Evolutionary conservation across 768 basidiomycete species (phyloP).

Genomic region (Collybia mongolica): DNA sequence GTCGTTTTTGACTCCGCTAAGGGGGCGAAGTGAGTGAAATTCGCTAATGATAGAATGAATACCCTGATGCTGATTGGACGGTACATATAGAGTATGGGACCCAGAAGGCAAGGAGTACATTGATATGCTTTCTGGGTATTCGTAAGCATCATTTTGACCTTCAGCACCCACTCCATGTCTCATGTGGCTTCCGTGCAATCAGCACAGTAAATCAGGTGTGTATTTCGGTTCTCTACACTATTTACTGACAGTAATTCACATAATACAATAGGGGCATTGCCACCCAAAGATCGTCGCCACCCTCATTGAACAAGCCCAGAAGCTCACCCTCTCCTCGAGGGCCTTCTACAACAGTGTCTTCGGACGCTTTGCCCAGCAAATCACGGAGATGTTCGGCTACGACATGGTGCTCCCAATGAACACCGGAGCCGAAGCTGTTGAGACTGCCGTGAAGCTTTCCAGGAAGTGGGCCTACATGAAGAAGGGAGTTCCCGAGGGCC

Average conservation of each 20-base stretch:
- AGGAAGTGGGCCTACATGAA: slow-evolving; percentile 95
- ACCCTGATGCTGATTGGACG: slow-evolving; percentile 12
- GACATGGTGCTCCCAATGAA: slow-evolving; percentile 99
- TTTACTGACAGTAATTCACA: slow-evolving; percentile 1
- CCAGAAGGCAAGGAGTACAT: slow-evolving; percentile 95
- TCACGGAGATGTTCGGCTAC: slow-evolving; percentile 84
- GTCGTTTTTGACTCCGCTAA: slow-evolving; percentile 89
- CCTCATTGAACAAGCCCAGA: slow-evolving; percentile 81
- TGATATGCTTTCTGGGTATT: slow-evolving; percentile 97
- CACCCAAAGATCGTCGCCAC: slow-evolving; percentile 85
- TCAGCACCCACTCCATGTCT: slow-evolving; percentile 3
- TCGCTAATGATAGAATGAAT: slow-evolving; percentile 25
- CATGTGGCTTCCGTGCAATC: neutral
- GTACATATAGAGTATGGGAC: slow-evolving; percentile 74
- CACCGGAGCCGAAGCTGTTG: slow-evolving; percentile 97
- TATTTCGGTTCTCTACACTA: slow-evolving; percentile 14
- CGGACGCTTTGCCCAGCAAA: slow-evolving; percentile 83
- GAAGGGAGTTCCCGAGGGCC: slow-evolving; percentile 78
- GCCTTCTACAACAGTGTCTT: slow-evolving; percentile 96
- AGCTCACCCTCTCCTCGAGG: slow-evolving; percentile 89
- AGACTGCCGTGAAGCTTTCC: slow-evolving; percentile 94
- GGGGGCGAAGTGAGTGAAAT: slow-evolving; percentile 81
- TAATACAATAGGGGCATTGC: slow-evolving; percentile 70
- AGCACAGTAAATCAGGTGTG: slow-evolving; percentile 87
- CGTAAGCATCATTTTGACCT: slow-evolving; percentile 48